Evolutionary conservation across 148 eudicot species (phyloP), one percentile per base, ranked within the genome.

Genomic region (Arctostaphylos glauca): DNA sequence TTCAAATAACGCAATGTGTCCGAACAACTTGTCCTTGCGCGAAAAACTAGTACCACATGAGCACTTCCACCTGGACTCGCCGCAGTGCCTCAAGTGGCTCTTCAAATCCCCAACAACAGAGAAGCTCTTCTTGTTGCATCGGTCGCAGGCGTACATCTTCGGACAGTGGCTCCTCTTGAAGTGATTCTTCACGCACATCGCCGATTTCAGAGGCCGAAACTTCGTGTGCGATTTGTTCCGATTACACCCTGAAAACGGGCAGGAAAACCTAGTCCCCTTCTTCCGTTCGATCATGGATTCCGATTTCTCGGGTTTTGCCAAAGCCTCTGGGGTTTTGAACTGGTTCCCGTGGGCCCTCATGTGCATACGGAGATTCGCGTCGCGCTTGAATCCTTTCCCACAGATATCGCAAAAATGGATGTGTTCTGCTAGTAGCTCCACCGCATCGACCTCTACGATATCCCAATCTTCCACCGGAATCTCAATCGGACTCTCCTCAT

Each of bases 11-110:
- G 92, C 91, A 84, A 94, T 79, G 73, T 94, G 98, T 14, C 91
- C 92, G 56, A 94, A 94, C 89, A 94, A 79, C 88, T 94, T 91
- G 59, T 92, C 95, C 86, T 93, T 94, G 13, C 92, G 84, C 9
- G 91, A 91, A 71, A 94, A 94, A 12, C 85, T 88, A 18, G 90
- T 91, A 71, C 96, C 97, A 49, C 97, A 94, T 0, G 94, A 87
- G 59, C 98, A 92, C 87, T 82, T 78, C 92, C 93, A 90, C 77
- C 86, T 87, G 0, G 86, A 77, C 84, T 89, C 91, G 4, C 92
- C 94, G 52, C 98, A 92, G 60, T 90, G 89, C 88, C 88, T 93
- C 83, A 90, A 59, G 78, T 95, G 98, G 78, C 90, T 89, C 87
- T 83, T 92, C 83, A 95, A 86, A 87, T 93, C 98, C 15, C 93